Percentiles rank a stretch among this genome's conserved stretches.
phyloP scores from a whole-genome alignment of 371 early-diverging fungal species.

The Apophysomyces elegans region DNA sequence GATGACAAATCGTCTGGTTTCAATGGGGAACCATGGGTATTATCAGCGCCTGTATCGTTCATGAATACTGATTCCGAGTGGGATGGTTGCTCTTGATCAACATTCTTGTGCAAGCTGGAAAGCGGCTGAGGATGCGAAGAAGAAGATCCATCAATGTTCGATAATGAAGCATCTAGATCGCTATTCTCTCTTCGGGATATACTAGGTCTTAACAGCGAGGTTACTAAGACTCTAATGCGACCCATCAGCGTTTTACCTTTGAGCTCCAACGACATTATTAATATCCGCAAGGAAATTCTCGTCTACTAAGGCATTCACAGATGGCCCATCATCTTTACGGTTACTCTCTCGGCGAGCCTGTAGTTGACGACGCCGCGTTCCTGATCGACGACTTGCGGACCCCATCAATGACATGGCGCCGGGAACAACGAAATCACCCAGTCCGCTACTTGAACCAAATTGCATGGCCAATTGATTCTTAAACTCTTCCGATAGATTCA shows the following conservation, averaged over 20 bases:
- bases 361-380: conserved; percentile 36
- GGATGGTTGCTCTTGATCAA: not conserved
- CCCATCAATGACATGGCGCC: conserved; percentile 50
- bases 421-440: conserved; percentile 47
- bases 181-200: no score
- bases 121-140: not conserved
- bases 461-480: conserved; percentile 50
- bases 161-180: no score
- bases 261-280: not conserved
- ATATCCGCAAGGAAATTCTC: not conserved
- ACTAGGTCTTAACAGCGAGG: not conserved
- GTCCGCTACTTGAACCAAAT: conserved; percentile 47
- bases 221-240: not conserved
- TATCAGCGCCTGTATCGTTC: not conserved
- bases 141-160: no score
- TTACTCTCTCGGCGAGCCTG: conserved; percentile 14
- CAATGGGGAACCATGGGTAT: conserved; percentile 1
- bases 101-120: not conserved
- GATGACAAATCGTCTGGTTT: conserved; percentile 15
- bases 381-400: conserved; percentile 42
- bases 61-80: not conserved
- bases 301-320: not conserved
- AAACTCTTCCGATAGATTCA: conserved; percentile 49
- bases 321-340: not conserved
- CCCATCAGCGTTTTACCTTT: not conserved